Evolutionary conservation across 257 asterid genomes (phyloP).

Genomic region (Salvia miltiorrhiza): DNA sequence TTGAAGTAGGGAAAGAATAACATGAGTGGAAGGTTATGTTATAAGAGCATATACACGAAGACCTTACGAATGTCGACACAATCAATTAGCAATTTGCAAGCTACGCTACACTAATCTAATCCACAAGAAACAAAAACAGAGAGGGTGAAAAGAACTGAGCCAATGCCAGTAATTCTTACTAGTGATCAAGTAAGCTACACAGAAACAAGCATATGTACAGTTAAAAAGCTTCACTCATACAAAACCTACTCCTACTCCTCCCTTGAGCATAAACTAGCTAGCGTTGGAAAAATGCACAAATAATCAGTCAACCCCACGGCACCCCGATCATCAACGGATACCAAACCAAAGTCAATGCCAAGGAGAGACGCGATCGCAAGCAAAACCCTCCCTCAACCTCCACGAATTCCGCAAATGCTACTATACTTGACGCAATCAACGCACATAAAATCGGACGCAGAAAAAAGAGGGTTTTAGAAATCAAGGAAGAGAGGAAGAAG

Average conservation of each 20-base stretch:
- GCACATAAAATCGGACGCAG: background rate
- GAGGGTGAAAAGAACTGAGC: background rate
- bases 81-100: constrained; percentile 3
- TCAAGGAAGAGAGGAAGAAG: background rate
- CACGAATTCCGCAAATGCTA: background rate
- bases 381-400: constrained; percentile 3
- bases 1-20: background rate
- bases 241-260: background rate
- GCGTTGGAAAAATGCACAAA: background rate
- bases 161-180: constrained; percentile 8
- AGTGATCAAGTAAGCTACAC: background rate
- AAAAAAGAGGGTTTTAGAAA: background rate
- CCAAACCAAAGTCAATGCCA: constrained; percentile 16
- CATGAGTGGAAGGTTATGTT: background rate
- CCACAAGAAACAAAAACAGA: background rate
- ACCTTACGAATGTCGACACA: background rate
- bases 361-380: constrained; percentile 11
- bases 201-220: background rate
- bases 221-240: background rate
- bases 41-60: background rate
- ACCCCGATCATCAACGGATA: background rate
- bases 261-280: background rate
- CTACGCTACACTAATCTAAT: constrained; percentile 8
- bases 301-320: background rate
- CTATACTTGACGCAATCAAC: background rate